phyloP scores from a whole-genome alignment of 805 yeast species.

The Komagataella pseudopastoris region DNA sequence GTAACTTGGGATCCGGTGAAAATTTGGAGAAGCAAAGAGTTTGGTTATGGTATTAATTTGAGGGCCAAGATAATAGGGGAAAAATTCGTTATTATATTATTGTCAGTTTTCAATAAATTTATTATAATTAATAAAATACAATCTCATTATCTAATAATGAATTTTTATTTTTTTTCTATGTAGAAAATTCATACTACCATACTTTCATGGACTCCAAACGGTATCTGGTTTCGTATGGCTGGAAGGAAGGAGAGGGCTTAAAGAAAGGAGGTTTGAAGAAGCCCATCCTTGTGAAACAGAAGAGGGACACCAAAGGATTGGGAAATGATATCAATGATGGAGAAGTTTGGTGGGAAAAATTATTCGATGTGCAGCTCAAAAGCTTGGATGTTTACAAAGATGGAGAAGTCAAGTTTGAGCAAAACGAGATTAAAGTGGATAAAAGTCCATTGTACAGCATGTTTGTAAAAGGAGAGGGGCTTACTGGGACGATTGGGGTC shows the following conservation, averaged over 20 bases:
- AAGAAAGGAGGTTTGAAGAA: constrained; percentile 66
- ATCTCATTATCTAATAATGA: not conserved
- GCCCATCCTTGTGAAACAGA: constrained; percentile 83
- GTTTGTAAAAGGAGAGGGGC: constrained; percentile 82
- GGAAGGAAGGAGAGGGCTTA: constrained; percentile 87
- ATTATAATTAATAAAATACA: too few relatives aligned
- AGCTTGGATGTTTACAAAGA: constrained; percentile 41
- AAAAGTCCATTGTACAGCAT: constrained; percentile 66
- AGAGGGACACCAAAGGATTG: constrained; percentile 80
- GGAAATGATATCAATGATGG: constrained; percentile 68
- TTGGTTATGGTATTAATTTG: not conserved
- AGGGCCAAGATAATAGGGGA: not conserved
- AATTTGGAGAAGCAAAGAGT: not conserved
- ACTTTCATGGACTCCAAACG: constrained; percentile 56
- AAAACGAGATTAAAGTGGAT: constrained; percentile 31
- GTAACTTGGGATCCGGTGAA: not conserved
- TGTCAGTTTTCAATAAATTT: too few relatives aligned
- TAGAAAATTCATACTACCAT: not conserved
- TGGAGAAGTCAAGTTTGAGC: constrained; percentile 33
- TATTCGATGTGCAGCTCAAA: constrained; percentile 88
- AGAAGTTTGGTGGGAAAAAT: constrained; percentile 94
- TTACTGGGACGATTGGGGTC: constrained; percentile 56
- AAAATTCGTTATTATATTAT: too few relatives aligned
- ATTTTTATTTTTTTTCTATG: not conserved
- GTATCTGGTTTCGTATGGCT: constrained; percentile 71